Base-by-base conservation (phyloP, 1,139 yeast genomes). In the Torulaspora pretoriensis region DNA sequence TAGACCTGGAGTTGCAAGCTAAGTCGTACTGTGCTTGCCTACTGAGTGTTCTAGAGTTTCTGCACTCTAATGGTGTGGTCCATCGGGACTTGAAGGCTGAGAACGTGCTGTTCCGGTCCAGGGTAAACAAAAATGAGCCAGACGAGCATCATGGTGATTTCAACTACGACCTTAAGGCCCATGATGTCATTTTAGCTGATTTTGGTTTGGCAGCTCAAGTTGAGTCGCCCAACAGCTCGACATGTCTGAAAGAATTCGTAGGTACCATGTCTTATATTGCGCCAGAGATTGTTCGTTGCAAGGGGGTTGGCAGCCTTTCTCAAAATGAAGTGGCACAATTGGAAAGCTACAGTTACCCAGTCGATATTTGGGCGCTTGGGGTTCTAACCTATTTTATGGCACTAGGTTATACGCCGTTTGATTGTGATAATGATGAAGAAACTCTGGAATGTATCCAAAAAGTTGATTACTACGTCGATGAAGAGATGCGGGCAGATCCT, bases 11-110 rank as follows among this genome's bases (percentile, higher is more conserved):
- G 46, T 53, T 62, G 2, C 80, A 77, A 47, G 78, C 80, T 1
- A 69, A 66, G 8, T 70, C 71, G 10, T 66, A 74, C 42, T 62
- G 75, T 37, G 65, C 68, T 23, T 68, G 75, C 44, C 58, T 75
- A 25, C 51, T 70, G 9, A 68, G 74, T 9, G 92, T 95, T 0
- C 69, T 89, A 38, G 71, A 73, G 10, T 84, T 86, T 57, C 68
- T 88, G 52, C 96, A 88, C 64, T 65, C 71, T 5, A 81, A 83
- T 53, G 80, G 81, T 41, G 79, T 88, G 38, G 85, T 88, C 10
- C 97, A 89, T 63, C 74, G 97, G 45, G 97, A 89, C 62, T 72
- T 89, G 50, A 89, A 89, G 65, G 96, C 96, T 0, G 97, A 89
- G 60, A 89, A 89, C 57, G 77, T 89, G 46, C 68, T 89, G 44